These are phyloP conservation scores for Sclerotinia trifoliorum DNA, from an alignment of 2,329 filamentous ascomycete genomes.

Conservation along the genomic window DNA sequence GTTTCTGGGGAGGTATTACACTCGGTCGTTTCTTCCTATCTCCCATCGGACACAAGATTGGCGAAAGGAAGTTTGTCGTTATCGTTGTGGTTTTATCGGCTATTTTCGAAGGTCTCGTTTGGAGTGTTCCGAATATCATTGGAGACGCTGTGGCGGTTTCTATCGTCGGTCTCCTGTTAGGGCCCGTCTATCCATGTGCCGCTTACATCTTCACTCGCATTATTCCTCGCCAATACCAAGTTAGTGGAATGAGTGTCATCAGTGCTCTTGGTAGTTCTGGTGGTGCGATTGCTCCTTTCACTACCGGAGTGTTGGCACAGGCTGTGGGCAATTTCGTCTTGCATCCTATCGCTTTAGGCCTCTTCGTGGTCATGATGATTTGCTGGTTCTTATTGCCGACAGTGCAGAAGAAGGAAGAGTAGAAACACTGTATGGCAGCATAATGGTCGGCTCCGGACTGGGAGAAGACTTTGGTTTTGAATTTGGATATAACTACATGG, in stretches of 20 bases:
- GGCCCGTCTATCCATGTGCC: conserved; percentile 76
- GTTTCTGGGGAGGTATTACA: conserved; percentile 73
- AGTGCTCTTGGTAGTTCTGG: conserved; percentile 68
- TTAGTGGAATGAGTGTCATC: conserved; percentile 65
- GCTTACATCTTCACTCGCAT: conserved; percentile 61
- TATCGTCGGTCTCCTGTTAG: conserved; percentile 72
- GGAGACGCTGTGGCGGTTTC: conserved; percentile 65
- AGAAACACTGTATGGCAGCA: conserved; percentile 26
- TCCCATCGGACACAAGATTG: conserved; percentile 62
- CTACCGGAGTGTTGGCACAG: conserved; percentile 50
- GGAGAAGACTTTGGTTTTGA: not conserved
- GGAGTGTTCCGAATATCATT: conserved; percentile 74
- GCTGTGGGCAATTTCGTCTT: conserved; percentile 48
- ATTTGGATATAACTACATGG: conserved; percentile 6
- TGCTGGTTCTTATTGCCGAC: conserved; percentile 63
- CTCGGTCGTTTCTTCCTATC: conserved; percentile 71
- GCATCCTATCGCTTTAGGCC: conserved; percentile 59
- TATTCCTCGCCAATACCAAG: conserved; percentile 58
- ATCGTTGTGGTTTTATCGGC: conserved; percentile 59
- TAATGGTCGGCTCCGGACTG: not conserved
- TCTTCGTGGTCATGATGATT: conserved; percentile 63
- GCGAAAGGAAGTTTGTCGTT: conserved; percentile 69
- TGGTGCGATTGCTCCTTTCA: conserved; percentile 60
- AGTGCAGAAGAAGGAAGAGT: conserved; percentile 60
- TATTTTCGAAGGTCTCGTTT: conserved; percentile 72